Evolutionary conservation across 805 yeast species (phyloP).

Genomic region (Saccharomyces paradoxus): DNA sequence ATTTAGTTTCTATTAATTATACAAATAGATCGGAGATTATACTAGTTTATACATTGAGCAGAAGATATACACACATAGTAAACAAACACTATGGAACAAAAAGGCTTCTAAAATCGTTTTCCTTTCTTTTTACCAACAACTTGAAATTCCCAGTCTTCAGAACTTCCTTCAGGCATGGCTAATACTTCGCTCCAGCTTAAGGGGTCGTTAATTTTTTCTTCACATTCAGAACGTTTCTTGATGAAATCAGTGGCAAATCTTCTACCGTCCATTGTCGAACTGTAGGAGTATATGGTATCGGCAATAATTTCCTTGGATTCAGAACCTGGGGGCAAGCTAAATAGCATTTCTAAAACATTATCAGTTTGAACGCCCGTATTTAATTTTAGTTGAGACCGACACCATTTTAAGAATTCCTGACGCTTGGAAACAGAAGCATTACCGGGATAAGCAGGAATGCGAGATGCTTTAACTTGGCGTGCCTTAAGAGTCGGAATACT

Average conservation of each 20-base stretch:
- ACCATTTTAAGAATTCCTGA: constrained; percentile 66
- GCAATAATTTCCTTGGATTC: constrained; percentile 83
- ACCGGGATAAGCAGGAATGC: constrained; percentile 23
- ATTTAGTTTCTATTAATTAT: neutral
- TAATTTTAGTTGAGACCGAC: constrained; percentile 56
- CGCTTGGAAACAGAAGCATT: constrained; percentile 36
- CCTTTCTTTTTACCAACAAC: constrained; percentile 58
- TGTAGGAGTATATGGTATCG: constrained; percentile 82
- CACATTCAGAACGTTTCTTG: constrained; percentile 68
- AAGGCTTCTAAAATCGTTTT: constrained; percentile 18
- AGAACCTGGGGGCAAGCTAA: constrained; percentile 66
- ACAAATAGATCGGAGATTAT: neutral
- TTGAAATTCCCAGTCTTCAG: constrained; percentile 55
- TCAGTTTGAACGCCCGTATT: constrained; percentile 68
- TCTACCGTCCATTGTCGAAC: constrained; percentile 89
- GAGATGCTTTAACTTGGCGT: constrained; percentile 3
- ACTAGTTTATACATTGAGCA: neutral
- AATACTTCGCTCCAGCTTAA: constrained; percentile 72
- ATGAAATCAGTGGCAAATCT: constrained; percentile 86
- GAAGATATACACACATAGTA: neutral
- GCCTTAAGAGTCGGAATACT: constrained; percentile 24
- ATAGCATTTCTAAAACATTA: constrained; percentile 70
- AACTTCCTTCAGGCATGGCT: constrained; percentile 34
- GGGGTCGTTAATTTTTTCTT: constrained; percentile 40
- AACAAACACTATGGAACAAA: neutral